A percentile compares a stretch with the other conserved stretches of the same genome.
phyloP scores from a whole-genome alignment of 2,329 filamentous ascomycete genomes.

The Botrytis aclada region DNA sequence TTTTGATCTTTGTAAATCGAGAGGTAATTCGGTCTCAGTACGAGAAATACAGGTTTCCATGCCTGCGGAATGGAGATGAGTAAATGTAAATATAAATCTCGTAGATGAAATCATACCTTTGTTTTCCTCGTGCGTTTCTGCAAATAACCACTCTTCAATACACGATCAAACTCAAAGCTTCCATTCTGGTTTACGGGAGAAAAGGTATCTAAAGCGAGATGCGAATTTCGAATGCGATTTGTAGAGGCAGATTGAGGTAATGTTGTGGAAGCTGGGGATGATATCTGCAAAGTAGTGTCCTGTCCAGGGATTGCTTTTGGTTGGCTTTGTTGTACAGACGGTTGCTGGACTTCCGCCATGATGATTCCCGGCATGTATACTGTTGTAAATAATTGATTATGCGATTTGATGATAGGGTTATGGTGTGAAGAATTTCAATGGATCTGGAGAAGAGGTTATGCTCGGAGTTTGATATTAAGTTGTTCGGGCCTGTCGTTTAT shows the following conservation, averaged over 20 bases:
- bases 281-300: constrained; percentile 27
- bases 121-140: constrained; percentile 90
- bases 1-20: constrained; percentile 92
- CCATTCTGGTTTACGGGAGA: constrained; percentile 92
- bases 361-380: constrained; percentile 20
- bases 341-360: constrained; percentile 30
- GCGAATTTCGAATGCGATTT: constrained; percentile 37
- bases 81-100: background rate
- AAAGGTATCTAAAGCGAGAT: constrained; percentile 60
- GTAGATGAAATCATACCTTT: constrained; percentile 56
- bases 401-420: background rate
- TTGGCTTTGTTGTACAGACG: constrained; percentile 22
- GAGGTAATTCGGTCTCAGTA: constrained; percentile 83
- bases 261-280: constrained; percentile 23
- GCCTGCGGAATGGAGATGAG: constrained; percentile 48
- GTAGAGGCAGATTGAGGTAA: constrained; percentile 29
- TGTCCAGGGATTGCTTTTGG: constrained; percentile 33
- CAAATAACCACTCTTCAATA: constrained; percentile 84
- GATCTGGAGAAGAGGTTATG: background rate
- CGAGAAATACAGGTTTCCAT: constrained; percentile 88
- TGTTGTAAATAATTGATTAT: background rate
- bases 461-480: background rate
- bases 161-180: constrained; percentile 91
- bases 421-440: background rate
- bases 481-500: background rate